These are phyloP conservation scores for Phytophthora parvispora DNA, from an alignment of 352 stramenopile species.

Conservation along the genomic window DNA sequence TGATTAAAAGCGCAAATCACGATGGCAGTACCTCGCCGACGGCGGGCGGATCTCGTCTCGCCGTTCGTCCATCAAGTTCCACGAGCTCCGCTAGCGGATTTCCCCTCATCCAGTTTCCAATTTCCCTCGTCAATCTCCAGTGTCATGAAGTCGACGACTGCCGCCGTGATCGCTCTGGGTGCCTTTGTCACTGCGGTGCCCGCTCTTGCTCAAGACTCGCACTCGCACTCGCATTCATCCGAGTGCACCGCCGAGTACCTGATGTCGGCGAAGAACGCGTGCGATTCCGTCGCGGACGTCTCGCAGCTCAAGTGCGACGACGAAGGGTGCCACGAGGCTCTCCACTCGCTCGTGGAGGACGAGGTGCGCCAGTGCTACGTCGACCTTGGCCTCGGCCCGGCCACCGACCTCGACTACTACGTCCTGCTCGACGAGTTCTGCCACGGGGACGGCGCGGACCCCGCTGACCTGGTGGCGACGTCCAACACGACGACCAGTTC, in stretches of 20 bases:
- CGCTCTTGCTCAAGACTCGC: slow-evolving; percentile 16
- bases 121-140: slow-evolving; percentile 13
- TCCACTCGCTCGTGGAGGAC: slow-evolving; percentile 52
- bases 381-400: slow-evolving; percentile 32
- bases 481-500: slow-evolving; percentile 19
- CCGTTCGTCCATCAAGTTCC: neutral
- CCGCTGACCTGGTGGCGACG: slow-evolving; percentile 25
- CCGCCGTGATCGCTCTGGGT: slow-evolving; percentile 10
- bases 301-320: slow-evolving; percentile 53
- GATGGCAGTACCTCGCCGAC: neutral
- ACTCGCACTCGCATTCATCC: slow-evolving; percentile 15
- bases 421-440: slow-evolving; percentile 50
- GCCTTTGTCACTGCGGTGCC: slow-evolving; percentile 3
- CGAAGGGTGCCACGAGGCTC: slow-evolving; percentile 42
- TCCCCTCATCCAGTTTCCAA: slow-evolving; percentile 25
- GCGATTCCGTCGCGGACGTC: slow-evolving; percentile 45
- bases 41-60: neutral
- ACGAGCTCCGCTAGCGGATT: too few relatives aligned
- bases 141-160: slow-evolving; percentile 35
- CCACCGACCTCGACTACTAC: slow-evolving; percentile 49
- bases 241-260: slow-evolving; percentile 36
- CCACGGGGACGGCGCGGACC: slow-evolving; percentile 47
- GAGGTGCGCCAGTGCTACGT: slow-evolving; percentile 49
- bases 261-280: slow-evolving; percentile 34
- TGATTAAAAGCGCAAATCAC: too few relatives aligned